Evolutionary conservation across 805 yeast genomes (phyloP).

Genomic region (Lachancea sp.): DNA sequence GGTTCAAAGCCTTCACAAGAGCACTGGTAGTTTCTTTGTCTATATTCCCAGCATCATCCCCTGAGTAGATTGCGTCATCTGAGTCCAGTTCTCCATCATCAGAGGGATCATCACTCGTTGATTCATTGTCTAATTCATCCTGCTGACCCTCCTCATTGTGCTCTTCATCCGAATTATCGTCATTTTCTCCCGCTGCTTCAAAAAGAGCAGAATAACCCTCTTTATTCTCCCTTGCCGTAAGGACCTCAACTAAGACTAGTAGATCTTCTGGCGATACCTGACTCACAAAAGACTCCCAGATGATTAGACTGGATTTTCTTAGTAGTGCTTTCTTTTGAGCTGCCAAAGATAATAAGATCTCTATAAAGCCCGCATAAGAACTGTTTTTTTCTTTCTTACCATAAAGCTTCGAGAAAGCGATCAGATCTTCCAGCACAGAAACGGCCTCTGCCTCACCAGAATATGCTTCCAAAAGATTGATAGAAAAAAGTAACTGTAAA

Average conservation of each 20-base stretch:
- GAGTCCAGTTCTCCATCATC: conserved; percentile 28
- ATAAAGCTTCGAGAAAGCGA: conserved; percentile 36
- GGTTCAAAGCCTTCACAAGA: conserved; percentile 64
- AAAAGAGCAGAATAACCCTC: conserved; percentile 75
- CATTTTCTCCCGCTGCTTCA: conserved; percentile 48
- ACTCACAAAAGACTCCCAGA: conserved; percentile 51
- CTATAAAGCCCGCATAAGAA: conserved; percentile 47
- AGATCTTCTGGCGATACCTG: conserved; percentile 42
- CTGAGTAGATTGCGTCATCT: conserved; percentile 28
- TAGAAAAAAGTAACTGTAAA: conserved; percentile 70
- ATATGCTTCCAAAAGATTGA: conserved; percentile 70
- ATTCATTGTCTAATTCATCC: conserved; percentile 29
- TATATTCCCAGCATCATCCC: conserved; percentile 40
- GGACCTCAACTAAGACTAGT: conserved; percentile 46
- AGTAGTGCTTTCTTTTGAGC: conserved; percentile 53
- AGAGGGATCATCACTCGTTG: conserved; percentile 29
- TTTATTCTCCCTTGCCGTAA: conserved; percentile 65
- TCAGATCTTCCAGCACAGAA: conserved; percentile 65
- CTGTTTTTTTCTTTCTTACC: conserved; percentile 35
- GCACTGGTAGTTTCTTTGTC: conserved; percentile 54
- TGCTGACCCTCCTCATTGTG: conserved; percentile 32
- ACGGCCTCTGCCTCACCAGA: conserved; percentile 73
- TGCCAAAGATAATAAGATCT: conserved; percentile 50
- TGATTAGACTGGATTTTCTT: conserved; percentile 49
- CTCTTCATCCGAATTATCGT: conserved; percentile 33